Percentiles rank a stretch among this genome's conserved stretches.
phyloP scores from a whole-genome alignment of 441 rosid genomes.

The Jatropha podagrica region DNA sequence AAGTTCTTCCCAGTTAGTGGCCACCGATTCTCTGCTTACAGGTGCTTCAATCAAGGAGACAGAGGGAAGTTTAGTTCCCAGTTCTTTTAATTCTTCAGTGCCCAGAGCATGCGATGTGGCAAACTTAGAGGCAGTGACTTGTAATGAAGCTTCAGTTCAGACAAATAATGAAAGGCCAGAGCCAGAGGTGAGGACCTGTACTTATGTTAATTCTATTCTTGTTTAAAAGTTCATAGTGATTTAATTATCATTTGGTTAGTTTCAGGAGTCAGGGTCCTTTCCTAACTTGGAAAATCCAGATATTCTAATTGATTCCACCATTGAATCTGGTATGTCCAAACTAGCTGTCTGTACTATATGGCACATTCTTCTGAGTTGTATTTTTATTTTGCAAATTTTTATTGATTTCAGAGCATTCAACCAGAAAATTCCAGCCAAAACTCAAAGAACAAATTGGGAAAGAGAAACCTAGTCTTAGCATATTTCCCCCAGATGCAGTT shows the following conservation, averaged over 20 bases:
- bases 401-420: constrained; percentile 36
- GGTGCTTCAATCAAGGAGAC: constrained; percentile 14
- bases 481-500: constrained; percentile 25
- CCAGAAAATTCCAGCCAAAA: constrained; percentile 52
- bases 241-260: constrained; percentile 26
- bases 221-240: constrained; percentile 14
- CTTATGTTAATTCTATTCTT: constrained; percentile 14
- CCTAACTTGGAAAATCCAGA: constrained; percentile 42
- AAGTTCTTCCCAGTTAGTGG: background rate
- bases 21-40: too few species aligned
- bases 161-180: constrained; percentile 30
- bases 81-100: constrained; percentile 16
- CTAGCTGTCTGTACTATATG: constrained; percentile 18
- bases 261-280: constrained; percentile 42
- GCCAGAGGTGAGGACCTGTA: constrained; percentile 36
- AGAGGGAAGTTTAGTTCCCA: constrained; percentile 18
- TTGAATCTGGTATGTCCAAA: constrained; percentile 40
- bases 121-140: constrained; percentile 17
- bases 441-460: constrained; percentile 32
- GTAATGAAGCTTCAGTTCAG: constrained; percentile 20
- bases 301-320: constrained; percentile 31
- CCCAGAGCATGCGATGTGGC: constrained; percentile 10
- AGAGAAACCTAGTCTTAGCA: constrained; percentile 22
- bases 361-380: background rate
- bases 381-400: constrained; percentile 12